A percentile compares a stretch with the other conserved stretches of the same genome.
Evolutionary conservation across 164 flowering plant genomes (phyloP).

Genomic region (Malania oleifera): DNA sequence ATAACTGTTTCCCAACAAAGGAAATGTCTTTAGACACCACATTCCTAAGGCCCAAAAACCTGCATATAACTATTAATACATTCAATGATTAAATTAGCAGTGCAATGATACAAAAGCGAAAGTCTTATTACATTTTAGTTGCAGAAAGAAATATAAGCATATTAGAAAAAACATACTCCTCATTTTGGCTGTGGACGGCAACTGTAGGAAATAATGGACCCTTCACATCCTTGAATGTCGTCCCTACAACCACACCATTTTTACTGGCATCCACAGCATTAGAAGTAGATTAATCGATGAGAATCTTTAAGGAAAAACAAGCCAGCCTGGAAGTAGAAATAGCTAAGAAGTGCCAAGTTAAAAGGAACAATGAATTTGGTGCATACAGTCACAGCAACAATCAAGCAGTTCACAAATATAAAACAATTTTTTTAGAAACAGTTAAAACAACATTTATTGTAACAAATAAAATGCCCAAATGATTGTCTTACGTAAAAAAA

Average conservation of each 20-base stretch:
- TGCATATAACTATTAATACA: too few relatives aligned
- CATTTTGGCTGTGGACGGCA: constrained; percentile 96
- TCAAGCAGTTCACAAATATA: too few relatives aligned
- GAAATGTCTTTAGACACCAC: too few relatives aligned
- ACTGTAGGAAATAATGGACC: constrained; percentile 83
- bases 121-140: background rate
- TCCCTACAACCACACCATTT: constrained; percentile 76
- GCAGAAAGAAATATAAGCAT: background rate
- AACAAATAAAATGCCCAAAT: constrained; percentile 11
- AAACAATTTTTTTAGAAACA: background rate
- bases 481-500: constrained; percentile 91
- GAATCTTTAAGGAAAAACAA: constrained; percentile 1
- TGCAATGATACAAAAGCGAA: too few relatives aligned
- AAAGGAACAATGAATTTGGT: too few relatives aligned
- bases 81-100: too few relatives aligned
- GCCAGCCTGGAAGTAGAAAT: background rate
- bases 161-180: constrained; percentile 61
- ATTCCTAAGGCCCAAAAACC: too few relatives aligned
- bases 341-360: background rate
- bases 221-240: constrained; percentile 58
- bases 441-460: background rate
- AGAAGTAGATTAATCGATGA: constrained; percentile 7
- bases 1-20: too few relatives aligned
- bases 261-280: constrained; percentile 47
- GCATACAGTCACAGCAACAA: too few relatives aligned